Evolutionary conservation across 2,329 filamentous ascomycete species (phyloP).

Genomic region (Exophiala aquamarina): DNA sequence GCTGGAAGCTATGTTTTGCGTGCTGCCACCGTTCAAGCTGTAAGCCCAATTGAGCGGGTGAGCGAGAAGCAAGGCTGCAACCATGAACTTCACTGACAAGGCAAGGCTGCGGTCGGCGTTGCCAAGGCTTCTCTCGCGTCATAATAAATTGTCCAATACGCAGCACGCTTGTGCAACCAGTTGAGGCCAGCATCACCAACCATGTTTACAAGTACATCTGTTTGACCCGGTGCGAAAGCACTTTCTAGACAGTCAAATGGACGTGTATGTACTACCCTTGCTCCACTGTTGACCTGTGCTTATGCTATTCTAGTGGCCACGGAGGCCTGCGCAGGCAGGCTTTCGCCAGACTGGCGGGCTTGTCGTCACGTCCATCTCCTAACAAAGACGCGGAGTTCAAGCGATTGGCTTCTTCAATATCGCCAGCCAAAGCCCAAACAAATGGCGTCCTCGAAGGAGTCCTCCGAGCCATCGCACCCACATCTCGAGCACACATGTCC

Average conservation of each 20-base stretch:
- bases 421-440: slow-evolving; percentile 24
- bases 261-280: slow-evolving; percentile 14
- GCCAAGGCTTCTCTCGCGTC: too few species aligned
- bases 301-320: slow-evolving; percentile 14
- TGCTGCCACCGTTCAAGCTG: too few species aligned
- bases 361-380: slow-evolving; percentile 38
- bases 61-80: too few species aligned
- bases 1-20: too few species aligned
- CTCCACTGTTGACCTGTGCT: not conserved
- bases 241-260: slow-evolving; percentile 16
- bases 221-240: too few species aligned
- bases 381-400: slow-evolving; percentile 35
- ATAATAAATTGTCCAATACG: too few species aligned
- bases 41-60: too few species aligned
- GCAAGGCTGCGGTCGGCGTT: too few species aligned
- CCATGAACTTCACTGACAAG: too few species aligned
- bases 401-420: slow-evolving; percentile 36
- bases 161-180: too few species aligned
- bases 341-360: slow-evolving; percentile 43
- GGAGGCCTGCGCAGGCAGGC: slow-evolving; percentile 40
- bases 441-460: slow-evolving; percentile 39
- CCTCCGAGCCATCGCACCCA: slow-evolving; percentile 37
- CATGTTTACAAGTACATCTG: too few species aligned
- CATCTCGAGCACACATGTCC: slow-evolving; percentile 50
- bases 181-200: too few species aligned